Evolutionary conservation across 1,284 basidiomycete genomes (phyloP), one percentile per base, ranked within the genome.

Genomic region (Ustilago shanxiensis): DNA sequence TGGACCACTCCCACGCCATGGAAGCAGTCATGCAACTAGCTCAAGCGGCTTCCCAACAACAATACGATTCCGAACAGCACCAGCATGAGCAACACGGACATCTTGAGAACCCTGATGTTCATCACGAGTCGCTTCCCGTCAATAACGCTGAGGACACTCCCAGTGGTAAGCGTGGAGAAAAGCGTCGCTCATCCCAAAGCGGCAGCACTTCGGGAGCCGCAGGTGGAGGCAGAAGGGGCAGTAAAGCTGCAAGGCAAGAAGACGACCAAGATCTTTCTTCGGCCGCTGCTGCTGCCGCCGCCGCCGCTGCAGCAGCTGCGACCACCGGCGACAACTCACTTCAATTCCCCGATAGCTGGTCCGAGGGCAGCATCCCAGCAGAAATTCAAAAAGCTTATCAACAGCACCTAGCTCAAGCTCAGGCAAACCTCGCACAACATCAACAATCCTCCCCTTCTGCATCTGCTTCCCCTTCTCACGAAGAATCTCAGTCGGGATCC

Each of bases 11-110:
- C 6, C 49, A 61, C 13, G 73, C 73, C 11, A 71, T 76, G 73
- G 65, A 72, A 28, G 74, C 74, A 9, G 74, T 77, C 24, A 77
- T 77, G 74, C 74, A 77, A 39, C 55, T 77, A 24, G 74, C 74
- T 0, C 74, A 77, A 54, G 74, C 74, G 0, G 74, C 74, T 1
- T 77, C 74, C 10, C 74, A 77, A 54, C 74, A 77, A 55, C 74
- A 77, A 33, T 70, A 70, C 49, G 63, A 75, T 37, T 22, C 56
- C 41, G 41, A 60, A 11, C 47, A 75, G 29, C 66, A 75, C 20
- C 54, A 71, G 24, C 66, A 75, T n/a, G 49, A 71, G 31, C 67
- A 71, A 16, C 68, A 76, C 39, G 68, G 10, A 0, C 64, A 76
- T 29, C 58, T 64, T 8, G 58, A 68, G 26, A 68, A 62, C 20